phyloP scores from a whole-genome alignment of 768 basidiomycete genomes.

The Royoungia palumana region DNA sequence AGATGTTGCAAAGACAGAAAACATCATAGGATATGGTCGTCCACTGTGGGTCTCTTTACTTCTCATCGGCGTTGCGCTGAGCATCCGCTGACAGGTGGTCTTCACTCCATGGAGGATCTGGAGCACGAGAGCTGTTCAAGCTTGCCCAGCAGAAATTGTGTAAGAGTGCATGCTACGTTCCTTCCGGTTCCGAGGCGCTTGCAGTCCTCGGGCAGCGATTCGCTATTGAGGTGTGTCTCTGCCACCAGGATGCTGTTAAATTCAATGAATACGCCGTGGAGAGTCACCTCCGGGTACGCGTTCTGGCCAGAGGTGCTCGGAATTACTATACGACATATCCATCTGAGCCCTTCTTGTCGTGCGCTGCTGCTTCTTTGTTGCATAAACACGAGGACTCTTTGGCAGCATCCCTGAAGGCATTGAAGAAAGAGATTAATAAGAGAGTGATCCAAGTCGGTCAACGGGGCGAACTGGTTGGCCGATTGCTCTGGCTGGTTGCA shows the following conservation, averaged over 20 bases:
- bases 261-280: background rate
- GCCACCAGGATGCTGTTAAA: background rate
- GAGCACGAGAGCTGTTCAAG: background rate
- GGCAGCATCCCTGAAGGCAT: background rate
- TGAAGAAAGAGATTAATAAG: background rate
- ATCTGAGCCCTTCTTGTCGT: too few species aligned
- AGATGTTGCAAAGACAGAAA: too few species aligned
- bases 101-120: too few species aligned
- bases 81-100: too few species aligned
- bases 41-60: too few species aligned
- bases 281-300: conserved; percentile 8
- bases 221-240: background rate
- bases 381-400: background rate
- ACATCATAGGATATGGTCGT: too few species aligned
- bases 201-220: conserved; percentile 11
- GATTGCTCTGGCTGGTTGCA: conserved; percentile 5
- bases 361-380: background rate
- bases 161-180: background rate
- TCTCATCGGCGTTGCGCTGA: too few species aligned
- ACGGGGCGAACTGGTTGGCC: conserved; percentile 8
- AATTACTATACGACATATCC: conserved; percentile 6
- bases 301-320: background rate
- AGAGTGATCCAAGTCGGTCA: conserved; percentile 8
- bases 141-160: background rate
- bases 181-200: background rate